Evolutionary conservation across 2,329 filamentous ascomycete species (phyloP), one percentile per base, ranked within the genome.

Genomic region (Cladophialophora immunda): DNA sequence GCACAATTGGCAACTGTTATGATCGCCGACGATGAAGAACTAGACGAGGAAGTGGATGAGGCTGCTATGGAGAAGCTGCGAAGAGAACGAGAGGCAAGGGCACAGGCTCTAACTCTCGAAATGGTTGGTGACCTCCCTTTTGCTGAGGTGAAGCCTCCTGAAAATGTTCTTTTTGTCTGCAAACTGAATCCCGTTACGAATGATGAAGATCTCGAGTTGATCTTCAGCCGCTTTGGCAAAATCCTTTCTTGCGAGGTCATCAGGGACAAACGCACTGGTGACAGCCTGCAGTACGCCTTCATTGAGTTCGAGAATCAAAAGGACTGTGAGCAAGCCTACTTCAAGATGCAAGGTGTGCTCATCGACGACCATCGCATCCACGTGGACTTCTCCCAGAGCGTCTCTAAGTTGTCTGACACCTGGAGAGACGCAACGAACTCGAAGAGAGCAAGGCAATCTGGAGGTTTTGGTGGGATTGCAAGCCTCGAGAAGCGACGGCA

Each of bases 61-160:
- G 93, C 94, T 72, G 85, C 90, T 25, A 84, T 89, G 72, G 94
- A 98, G 77, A 92, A 89, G 78, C 81, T 90, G 57, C 89, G 94
- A 59, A 88, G 93, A 68, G 93, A 98, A 77, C 87, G 93, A 30
- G 95, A 99, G 78, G 95, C 95, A 5, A 89, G 94, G 68, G 94
- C 94, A 0, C 95, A 98, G 78, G 95, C 95, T 0, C 82, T 99
- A 74, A 98, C 94, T 1, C 85, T 99, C 56, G 95, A 99, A 81
- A 96, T 99, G 89, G 95, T 99, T 80, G 95, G 95, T 52, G 95
- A 99, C 78, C 83, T 99, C 66, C 95, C 95, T 4, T 99, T 97
- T 78, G 95, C 95, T 66, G 95, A 99, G 80, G 94, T 99, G 73
- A 96, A 94, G 74, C 95, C 95, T 4, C 95, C 95, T 0, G 95